Conservation (phyloP, 495 filamentous ascomycete species). For the Penicillium simplicissimum region DNA sequence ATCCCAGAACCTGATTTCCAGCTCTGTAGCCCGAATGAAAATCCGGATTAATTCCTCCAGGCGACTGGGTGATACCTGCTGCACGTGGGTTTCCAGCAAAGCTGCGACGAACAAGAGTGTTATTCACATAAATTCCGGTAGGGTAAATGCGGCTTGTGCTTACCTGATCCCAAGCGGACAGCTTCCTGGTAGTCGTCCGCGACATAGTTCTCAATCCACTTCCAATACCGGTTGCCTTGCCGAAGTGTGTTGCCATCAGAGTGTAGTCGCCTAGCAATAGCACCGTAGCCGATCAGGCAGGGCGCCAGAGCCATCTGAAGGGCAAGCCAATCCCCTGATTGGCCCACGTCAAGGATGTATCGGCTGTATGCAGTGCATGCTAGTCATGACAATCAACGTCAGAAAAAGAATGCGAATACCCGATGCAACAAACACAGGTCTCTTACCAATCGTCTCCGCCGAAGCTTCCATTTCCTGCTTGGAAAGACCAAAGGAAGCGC, state of each 20-base stretch:
- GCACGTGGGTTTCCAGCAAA: conserved; percentile 69
- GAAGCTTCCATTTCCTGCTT: conserved; percentile 69
- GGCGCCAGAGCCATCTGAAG: conserved; percentile 82
- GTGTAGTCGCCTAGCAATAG: conserved; percentile 67
- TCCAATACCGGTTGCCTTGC: conserved; percentile 78
- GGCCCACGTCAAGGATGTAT: conserved; percentile 86
- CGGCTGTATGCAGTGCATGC: conserved; percentile 56
- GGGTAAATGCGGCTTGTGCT: conserved; percentile 17
- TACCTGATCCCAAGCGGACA: conserved; percentile 67
- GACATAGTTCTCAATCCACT: conserved; percentile 87
- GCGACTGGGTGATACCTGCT: conserved; percentile 66
- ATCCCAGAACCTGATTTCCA: conserved; percentile 89
- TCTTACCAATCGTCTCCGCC: conserved; percentile 71
- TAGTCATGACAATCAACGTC: conserved; percentile 29
- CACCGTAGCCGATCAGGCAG: conserved; percentile 84
- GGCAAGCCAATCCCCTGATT: conserved; percentile 81
- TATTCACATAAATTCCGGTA: not conserved
- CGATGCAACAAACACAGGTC: not conserved
- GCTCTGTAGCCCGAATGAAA: conserved; percentile 85
- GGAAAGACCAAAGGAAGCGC: conserved; percentile 75
- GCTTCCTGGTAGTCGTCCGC: conserved; percentile 73
- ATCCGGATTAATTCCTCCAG: conserved; percentile 81
- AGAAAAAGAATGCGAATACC: conserved; percentile 14
- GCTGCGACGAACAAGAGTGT: conserved; percentile 42
- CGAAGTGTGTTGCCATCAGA: conserved; percentile 53